Conservation (phyloP, 371 early-diverging fungal species). For the Rhizomucor miehei region DNA sequence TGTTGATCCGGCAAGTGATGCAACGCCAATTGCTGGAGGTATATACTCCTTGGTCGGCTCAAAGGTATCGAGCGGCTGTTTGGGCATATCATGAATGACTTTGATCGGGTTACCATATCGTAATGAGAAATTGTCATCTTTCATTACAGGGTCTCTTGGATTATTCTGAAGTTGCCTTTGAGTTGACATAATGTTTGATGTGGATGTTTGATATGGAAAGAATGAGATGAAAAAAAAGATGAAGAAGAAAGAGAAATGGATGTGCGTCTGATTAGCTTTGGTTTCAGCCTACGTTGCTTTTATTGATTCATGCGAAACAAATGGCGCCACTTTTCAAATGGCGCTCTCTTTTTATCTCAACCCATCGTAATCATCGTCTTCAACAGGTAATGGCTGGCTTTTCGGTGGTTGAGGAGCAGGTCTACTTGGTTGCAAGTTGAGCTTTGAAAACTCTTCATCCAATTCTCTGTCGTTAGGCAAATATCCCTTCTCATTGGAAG, state of each 20-base stretch:
- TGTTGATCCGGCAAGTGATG: too few species aligned
- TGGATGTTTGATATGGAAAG: background rate
- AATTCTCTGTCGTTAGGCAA: slow-evolving; percentile 8
- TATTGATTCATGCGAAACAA: background rate
- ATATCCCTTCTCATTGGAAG: slow-evolving; percentile 4
- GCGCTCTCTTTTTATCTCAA: slow-evolving; percentile 7
- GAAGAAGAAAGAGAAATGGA: too few species aligned
- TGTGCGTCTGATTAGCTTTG: too few species aligned
- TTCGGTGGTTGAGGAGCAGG: slow-evolving; percentile 5
- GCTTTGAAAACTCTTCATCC: slow-evolving; percentile 13
- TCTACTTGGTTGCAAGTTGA: slow-evolving; percentile 8
- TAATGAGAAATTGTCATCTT: slow-evolving; percentile 35
- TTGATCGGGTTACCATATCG: slow-evolving; percentile 39
- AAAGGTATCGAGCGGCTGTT: slow-evolving; percentile 19
- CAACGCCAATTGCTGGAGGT: background rate
- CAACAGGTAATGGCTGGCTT: background rate
- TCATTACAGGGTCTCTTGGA: slow-evolving; percentile 34
- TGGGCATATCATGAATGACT: slow-evolving; percentile 29
- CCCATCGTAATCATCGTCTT: slow-evolving; percentile 21
- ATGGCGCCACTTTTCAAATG: background rate
- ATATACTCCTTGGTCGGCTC: slow-evolving; percentile 27
- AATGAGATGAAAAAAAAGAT: background rate
- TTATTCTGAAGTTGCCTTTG: slow-evolving; percentile 2
- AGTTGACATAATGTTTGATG: background rate
- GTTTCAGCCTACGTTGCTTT: background rate